Conservation (phyloP, 768 basidiomycete species). For the Cubamyces sp. region DNA sequence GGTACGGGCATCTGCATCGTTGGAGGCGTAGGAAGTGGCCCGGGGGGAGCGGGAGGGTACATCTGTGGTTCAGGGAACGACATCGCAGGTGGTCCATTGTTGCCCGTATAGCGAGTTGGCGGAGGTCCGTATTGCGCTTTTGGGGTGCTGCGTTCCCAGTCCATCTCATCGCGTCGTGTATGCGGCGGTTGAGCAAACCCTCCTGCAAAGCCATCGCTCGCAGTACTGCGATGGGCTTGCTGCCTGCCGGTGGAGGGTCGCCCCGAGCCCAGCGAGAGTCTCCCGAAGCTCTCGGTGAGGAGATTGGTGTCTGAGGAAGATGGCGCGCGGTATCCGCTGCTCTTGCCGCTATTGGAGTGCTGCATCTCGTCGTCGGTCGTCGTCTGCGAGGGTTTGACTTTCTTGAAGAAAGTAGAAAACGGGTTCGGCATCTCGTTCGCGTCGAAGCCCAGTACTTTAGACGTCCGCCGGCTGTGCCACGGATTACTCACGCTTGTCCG, state of each 20-base stretch:
- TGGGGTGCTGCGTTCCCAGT: not conserved
- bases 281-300: conserved; percentile 5
- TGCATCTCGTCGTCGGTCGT: not conserved
- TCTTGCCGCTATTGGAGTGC: not conserved
- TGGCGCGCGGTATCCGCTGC: conserved; percentile 2
- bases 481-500: too few relatives aligned
- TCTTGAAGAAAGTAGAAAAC: conserved; percentile 20
- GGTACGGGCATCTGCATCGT: conserved; percentile 40
- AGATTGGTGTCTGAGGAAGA: conserved; percentile 5
- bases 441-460: too few relatives aligned
- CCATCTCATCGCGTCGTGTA: not conserved
- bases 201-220: conserved; percentile 46
- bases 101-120: not conserved
- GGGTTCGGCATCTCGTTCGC: not conserved
- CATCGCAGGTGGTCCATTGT: not conserved
- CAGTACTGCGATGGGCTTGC: not conserved
- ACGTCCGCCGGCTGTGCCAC: too few relatives aligned
- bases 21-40: conserved; percentile 33
- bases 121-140: conserved; percentile 15
- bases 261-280: conserved; percentile 6
- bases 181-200: conserved; percentile 42
- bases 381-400: conserved; percentile 15
- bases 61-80: conserved; percentile 4
- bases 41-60: conserved; percentile 11
- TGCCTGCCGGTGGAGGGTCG: not conserved